Evolutionary conservation across 305 asterid species (phyloP), one percentile per base, ranked within the genome.

Genomic region (Plantago coronopus): DNA sequence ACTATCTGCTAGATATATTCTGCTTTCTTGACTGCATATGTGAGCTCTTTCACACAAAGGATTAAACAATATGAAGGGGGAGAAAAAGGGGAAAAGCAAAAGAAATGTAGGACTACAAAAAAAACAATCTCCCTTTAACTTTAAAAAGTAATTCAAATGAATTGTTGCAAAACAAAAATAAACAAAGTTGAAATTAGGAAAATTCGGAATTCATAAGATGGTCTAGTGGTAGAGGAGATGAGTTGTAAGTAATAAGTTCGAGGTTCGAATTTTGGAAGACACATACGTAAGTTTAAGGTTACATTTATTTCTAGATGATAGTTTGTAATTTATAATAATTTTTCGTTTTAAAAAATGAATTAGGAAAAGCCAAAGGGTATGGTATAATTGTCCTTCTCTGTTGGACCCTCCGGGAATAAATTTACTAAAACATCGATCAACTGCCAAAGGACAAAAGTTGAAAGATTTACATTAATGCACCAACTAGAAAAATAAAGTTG

Each of bases 121-220:
- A n/a, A n/a, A n/a, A n/a, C n/a, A n/a, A n/a, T 17, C 16, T 53
- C 22, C 40, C 63, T 56, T 61, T 68, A 34, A 44, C 74, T 69
- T 57, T 73, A 50, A 44, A 73, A 61, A 64, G 69, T 57, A 4
- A 46, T 2, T n/a, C n/a, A 3, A 1, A 6, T 17, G 53, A 5
- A 20, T 29, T 45, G 62, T 38, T 37, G 29, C 27, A 13, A 55
- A 55, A 34, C 2, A 37, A 13, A n/a, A 16, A 31, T n/a, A 4
- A 37, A 9, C 17, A 0, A 16, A 37, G 4, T 31, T 10, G 19
- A 18, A 21, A 9, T 1, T n/a, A 37, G 23, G 17, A 2, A 56
- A 56, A 34, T 17, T 17, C 27, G 13, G 31, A 31, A 55, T 14
- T n/a, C n/a, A n/a, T n/a, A n/a, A n/a, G n/a, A n/a, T n/a, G n/a